phyloP scores from a whole-genome alignment of 2,329 filamentous ascomycete species.

The Colletotrichum abscissum region DNA sequence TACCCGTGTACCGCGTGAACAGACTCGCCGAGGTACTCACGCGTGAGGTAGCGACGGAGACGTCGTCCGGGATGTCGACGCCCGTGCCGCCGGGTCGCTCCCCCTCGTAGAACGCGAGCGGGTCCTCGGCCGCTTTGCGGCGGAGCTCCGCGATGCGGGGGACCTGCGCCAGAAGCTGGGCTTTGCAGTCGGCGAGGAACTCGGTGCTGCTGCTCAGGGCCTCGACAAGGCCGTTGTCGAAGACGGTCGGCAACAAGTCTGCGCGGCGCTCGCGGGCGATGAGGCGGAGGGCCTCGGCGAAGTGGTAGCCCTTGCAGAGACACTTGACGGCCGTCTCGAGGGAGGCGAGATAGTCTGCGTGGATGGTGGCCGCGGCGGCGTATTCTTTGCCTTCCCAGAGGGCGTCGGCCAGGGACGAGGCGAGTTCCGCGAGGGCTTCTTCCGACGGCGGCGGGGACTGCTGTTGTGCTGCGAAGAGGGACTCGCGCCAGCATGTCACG shows the following conservation, averaged over 20 bases:
- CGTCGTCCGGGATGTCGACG: slow-evolving; percentile 86
- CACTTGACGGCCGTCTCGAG: slow-evolving; percentile 77
- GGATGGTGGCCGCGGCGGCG: slow-evolving; percentile 79
- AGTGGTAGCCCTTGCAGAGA: slow-evolving; percentile 88
- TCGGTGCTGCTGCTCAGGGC: slow-evolving; percentile 86
- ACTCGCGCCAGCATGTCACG: slow-evolving; percentile 85
- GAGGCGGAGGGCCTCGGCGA: slow-evolving; percentile 88
- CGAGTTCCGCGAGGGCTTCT: slow-evolving; percentile 73
- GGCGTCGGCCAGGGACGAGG: slow-evolving; percentile 79
- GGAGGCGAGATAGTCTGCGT: slow-evolving; percentile 83
- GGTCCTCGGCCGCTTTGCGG: slow-evolving; percentile 83
- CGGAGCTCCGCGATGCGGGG: slow-evolving; percentile 88
- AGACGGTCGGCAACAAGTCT: slow-evolving; percentile 72
- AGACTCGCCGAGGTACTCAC: slow-evolving; percentile 86
- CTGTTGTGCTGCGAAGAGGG: slow-evolving; percentile 81
- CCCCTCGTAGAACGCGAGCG: slow-evolving; percentile 88
- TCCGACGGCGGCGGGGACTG: slow-evolving; percentile 69
- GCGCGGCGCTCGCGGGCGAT: slow-evolving; percentile 70
- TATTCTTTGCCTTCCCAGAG: slow-evolving; percentile 89
- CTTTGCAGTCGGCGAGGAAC: slow-evolving; percentile 91
- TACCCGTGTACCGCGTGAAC: slow-evolving; percentile 92
- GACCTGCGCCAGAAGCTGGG: slow-evolving; percentile 85
- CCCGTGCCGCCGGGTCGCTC: slow-evolving; percentile 68
- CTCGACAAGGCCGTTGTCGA: slow-evolving; percentile 85
- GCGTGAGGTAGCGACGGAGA: slow-evolving; percentile 89